Percentiles rank a stretch among this genome's conserved stretches.
These are phyloP conservation scores for Colletotrichum euphorbiae DNA, from an alignment of 2,329 filamentous ascomycete genomes.

Conservation along the genomic window DNA sequence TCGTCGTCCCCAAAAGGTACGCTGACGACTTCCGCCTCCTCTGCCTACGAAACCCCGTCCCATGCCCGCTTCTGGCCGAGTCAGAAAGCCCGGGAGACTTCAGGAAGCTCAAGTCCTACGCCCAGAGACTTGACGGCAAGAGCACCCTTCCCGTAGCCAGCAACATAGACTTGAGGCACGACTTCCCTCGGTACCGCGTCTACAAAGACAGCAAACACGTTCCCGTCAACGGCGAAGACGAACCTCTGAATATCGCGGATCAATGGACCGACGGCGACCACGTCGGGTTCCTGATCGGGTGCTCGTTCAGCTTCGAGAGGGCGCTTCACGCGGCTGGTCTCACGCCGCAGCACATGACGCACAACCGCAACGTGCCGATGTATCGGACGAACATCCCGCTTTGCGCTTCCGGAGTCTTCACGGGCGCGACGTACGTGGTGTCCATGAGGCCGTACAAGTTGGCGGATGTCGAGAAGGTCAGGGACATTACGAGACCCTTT, in stretches of 20 bases:
- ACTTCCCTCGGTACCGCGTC: conserved; percentile 69
- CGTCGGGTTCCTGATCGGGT: conserved; percentile 72
- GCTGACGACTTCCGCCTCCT: conserved; percentile 69
- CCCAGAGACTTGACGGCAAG: conserved; percentile 41
- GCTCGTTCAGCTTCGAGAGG: conserved; percentile 72
- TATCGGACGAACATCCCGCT: conserved; percentile 69
- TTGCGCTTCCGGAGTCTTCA: conserved; percentile 69
- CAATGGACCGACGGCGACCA: conserved; percentile 67
- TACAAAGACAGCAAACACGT: conserved; percentile 60
- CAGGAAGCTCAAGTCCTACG: conserved; percentile 50
- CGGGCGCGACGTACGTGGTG: conserved; percentile 65
- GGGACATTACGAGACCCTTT: conserved; percentile 66
- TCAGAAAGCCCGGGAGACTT: conserved; percentile 58
- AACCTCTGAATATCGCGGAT: conserved; percentile 53
- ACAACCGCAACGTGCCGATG: conserved; percentile 68
- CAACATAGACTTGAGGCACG: conserved; percentile 67
- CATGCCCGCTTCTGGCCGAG: conserved; percentile 70
- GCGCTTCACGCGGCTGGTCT: conserved; percentile 64
- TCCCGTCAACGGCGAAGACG: conserved; percentile 45
- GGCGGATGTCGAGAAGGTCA: conserved; percentile 62
- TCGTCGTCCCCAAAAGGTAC: conserved; percentile 68
- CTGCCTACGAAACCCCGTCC: conserved; percentile 71
- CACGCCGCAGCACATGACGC: conserved; percentile 60
- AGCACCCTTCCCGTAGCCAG: conserved; percentile 46
- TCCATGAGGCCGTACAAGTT: conserved; percentile 71